Evolutionary conservation across 2,329 filamentous ascomycete species (phyloP).

Genomic region (Ceratocystis destructans): DNA sequence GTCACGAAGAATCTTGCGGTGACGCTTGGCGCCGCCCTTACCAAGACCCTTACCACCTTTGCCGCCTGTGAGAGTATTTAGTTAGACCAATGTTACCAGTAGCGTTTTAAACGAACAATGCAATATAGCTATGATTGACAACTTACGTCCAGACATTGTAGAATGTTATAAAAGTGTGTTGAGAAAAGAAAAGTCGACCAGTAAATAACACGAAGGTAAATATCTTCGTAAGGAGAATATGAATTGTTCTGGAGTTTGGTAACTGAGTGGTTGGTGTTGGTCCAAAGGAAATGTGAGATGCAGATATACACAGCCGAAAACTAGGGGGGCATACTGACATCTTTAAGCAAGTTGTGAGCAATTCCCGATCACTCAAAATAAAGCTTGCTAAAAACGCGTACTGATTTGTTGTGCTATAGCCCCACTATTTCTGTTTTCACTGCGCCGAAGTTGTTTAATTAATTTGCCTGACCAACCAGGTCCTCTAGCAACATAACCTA

Average conservation of each 20-base stretch:
- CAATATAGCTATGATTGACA: neutral
- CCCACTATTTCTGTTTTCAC: neutral
- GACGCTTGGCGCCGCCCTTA: conserved; percentile 97
- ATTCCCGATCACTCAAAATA: conserved; percentile 13
- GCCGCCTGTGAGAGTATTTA: conserved; percentile 45
- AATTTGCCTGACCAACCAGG: neutral
- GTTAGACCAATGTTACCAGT: neutral
- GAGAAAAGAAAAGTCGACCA: neutral
- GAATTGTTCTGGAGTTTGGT: neutral
- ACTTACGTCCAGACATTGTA: conserved; percentile 21
- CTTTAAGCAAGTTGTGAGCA: conserved; percentile 13
- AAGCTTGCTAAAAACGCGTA: neutral
- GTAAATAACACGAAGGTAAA: neutral
- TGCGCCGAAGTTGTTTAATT: neutral
- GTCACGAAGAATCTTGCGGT: conserved; percentile 98
- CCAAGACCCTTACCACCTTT: conserved; percentile 97
- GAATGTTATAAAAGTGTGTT: neutral
- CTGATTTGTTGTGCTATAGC: neutral
- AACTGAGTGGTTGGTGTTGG: neutral
- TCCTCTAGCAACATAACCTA: neutral
- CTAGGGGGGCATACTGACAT: conserved; percentile 2
- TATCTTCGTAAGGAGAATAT: neutral
- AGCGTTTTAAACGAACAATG: neutral
- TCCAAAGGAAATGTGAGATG: neutral
- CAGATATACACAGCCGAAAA: neutral